Conservation (phyloP, 192 early-diverging fungal species). For the Linnemannia exigua region DNA sequence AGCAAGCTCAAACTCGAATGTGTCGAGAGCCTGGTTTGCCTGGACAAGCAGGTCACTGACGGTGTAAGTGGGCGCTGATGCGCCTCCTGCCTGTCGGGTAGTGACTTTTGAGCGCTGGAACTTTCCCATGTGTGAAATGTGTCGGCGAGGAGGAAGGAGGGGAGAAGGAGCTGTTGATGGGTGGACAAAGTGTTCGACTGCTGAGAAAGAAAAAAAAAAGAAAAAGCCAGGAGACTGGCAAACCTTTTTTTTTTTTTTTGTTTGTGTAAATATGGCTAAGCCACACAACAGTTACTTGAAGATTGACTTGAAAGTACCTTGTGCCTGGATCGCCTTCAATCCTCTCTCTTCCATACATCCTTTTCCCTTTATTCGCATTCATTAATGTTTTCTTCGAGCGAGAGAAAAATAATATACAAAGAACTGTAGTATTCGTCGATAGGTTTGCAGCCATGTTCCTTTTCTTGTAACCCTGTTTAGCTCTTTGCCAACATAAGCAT, state of each 20-base stretch:
- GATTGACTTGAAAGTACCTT: too few species aligned
- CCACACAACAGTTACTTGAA: too few species aligned
- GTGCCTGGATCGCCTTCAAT: too few species aligned
- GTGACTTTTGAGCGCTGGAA: conserved; percentile 48
- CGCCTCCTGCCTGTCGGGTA: conserved; percentile 15
- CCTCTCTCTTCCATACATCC: too few species aligned
- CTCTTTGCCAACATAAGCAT: too few species aligned
- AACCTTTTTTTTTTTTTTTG: background rate
- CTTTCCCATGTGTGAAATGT: conserved; percentile 39
- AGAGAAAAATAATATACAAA: too few species aligned
- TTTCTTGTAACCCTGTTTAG: too few species aligned
- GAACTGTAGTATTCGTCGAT: too few species aligned
- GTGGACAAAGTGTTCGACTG: background rate
- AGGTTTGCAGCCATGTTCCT: too few species aligned
- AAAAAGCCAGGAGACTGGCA: conserved; percentile 11
- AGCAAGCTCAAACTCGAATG: conserved; percentile 81
- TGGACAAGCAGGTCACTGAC: conserved; percentile 73
- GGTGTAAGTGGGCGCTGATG: conserved; percentile 58
- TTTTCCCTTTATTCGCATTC: too few species aligned
- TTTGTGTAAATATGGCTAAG: conserved; percentile 14
- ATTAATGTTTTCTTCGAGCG: too few species aligned
- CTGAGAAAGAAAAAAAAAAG: background rate
- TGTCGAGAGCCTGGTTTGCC: conserved; percentile 79
- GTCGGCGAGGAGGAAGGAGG: background rate
- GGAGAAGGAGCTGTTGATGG: background rate